These are phyloP conservation scores for Yamadazyma sp. DNA, from an alignment of 805 yeast genomes.

Conservation along the genomic window DNA sequence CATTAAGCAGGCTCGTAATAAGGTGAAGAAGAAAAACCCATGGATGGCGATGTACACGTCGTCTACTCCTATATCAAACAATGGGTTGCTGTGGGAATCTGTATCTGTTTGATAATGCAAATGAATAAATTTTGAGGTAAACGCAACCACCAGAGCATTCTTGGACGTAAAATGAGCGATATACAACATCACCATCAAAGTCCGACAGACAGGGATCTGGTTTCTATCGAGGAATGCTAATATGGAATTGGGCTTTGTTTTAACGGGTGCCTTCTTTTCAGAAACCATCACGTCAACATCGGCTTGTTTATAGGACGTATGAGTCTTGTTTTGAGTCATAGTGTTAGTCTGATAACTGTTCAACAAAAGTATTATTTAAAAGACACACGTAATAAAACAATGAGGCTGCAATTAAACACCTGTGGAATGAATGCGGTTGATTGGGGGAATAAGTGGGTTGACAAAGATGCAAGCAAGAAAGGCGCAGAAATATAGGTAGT, in stretches of 20 bases:
- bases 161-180: conserved; percentile 25
- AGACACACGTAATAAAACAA: conserved; percentile 2
- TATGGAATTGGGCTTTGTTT: background rate
- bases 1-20: conserved; percentile 63
- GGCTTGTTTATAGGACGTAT: no score
- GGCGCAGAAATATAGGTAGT: no score
- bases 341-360: no score
- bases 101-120: conserved; percentile 28
- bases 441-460: background rate
- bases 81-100: conserved; percentile 16
- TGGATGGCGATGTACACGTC: conserved; percentile 55
- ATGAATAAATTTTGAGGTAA: conserved; percentile 36
- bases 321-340: background rate
- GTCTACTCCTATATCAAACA: conserved; percentile 56
- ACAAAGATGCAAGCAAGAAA: background rate
- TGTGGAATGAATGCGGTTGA: conserved; percentile 7
- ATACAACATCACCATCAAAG: conserved; percentile 27
- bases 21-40: conserved; percentile 55
- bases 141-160: conserved; percentile 15
- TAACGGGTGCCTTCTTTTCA: no score
- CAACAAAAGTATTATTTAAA: background rate
- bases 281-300: no score
- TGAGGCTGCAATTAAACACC: conserved; percentile 7
- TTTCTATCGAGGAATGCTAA: conserved; percentile 29
- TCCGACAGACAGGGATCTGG: conserved; percentile 34